Percentiles rank a stretch among this genome's conserved stretches.
Evolutionary conservation across 305 asterid species (phyloP).

Genomic region (Solanum hybrid): DNA sequence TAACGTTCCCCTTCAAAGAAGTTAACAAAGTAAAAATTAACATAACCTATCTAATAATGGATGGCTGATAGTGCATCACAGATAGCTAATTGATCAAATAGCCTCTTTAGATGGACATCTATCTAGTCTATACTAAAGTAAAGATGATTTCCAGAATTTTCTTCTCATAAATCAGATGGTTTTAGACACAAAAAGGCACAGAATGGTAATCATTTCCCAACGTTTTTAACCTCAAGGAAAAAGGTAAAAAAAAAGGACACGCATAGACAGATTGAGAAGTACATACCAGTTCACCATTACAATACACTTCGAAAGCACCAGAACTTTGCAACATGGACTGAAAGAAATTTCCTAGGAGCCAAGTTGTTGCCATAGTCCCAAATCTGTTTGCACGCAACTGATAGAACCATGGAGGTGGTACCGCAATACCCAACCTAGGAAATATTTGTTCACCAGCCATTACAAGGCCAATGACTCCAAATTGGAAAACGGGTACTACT

Average conservation of each 20-base stretch:
- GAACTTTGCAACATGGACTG: constrained; percentile 88
- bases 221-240: neutral
- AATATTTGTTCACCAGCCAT: constrained; percentile 85
- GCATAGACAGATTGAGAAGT: neutral
- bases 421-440: constrained; percentile 77
- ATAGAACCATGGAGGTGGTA: constrained; percentile 93
- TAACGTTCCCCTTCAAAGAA: neutral
- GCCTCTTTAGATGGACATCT: neutral
- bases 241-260: neutral
- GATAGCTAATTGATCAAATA: neutral
- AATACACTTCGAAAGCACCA: constrained; percentile 90
- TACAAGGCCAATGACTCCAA: constrained; percentile 69
- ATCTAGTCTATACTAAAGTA: neutral
- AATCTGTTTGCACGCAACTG: constrained; percentile 75
- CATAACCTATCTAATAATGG: neutral
- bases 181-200: neutral
- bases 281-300: constrained; percentile 76
- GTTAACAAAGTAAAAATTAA: neutral
- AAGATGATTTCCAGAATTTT: neutral
- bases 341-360: constrained; percentile 89
- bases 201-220: neutral
- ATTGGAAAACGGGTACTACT: constrained; percentile 68
- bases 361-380: constrained; percentile 90
- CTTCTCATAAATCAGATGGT: neutral
- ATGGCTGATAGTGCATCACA: neutral